A percentile compares a stretch with the other conserved stretches of the same genome.
These are phyloP conservation scores for Diplocarpon rosae DNA, from an alignment of 2,329 filamentous ascomycete genomes.

Conservation along the genomic window DNA sequence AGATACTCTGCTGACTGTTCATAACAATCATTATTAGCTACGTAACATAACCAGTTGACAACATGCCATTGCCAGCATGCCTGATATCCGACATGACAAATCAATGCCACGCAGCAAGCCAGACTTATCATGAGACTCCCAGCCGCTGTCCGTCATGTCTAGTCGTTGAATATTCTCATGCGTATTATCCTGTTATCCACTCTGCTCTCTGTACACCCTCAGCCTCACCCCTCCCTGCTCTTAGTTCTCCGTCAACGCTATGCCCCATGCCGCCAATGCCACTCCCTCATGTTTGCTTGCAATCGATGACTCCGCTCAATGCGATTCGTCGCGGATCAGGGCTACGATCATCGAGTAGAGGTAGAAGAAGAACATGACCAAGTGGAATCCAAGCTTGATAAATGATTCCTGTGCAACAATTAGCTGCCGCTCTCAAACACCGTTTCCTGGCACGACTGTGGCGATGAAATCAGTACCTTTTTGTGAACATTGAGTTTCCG, in stretches of 20 bases:
- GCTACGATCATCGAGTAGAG: constrained; percentile 59
- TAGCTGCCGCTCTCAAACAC: not conserved
- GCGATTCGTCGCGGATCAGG: constrained; percentile 86
- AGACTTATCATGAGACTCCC: constrained; percentile 17
- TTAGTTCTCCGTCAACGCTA: no score
- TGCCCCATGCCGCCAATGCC: constrained; percentile 1
- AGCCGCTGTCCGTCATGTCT: constrained; percentile 15
- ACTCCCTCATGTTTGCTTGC: constrained; percentile 16
- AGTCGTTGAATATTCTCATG: constrained; percentile 18
- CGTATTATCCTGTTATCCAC: constrained; percentile 16
- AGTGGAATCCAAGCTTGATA: constrained; percentile 95
- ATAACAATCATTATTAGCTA: constrained; percentile 4
- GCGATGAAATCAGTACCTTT: constrained; percentile 52
- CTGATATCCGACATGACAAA: not conserved
- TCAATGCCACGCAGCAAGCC: constrained; percentile 6
- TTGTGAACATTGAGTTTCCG: constrained; percentile 98
- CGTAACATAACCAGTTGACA: constrained; percentile 1
- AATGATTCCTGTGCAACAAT: constrained; percentile 72
- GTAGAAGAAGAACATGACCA: constrained; percentile 99
- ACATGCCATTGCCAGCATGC: constrained; percentile 17
- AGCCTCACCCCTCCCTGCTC: not conserved
- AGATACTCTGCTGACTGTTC: not conserved
- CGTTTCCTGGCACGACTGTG: not conserved
- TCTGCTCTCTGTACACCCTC: constrained; percentile 4
- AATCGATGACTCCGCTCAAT: constrained; percentile 42